Evolutionary conservation across 495 filamentous ascomycete species (phyloP), one percentile per base, ranked within the genome.

Genomic region (Xylaria palmicola): DNA sequence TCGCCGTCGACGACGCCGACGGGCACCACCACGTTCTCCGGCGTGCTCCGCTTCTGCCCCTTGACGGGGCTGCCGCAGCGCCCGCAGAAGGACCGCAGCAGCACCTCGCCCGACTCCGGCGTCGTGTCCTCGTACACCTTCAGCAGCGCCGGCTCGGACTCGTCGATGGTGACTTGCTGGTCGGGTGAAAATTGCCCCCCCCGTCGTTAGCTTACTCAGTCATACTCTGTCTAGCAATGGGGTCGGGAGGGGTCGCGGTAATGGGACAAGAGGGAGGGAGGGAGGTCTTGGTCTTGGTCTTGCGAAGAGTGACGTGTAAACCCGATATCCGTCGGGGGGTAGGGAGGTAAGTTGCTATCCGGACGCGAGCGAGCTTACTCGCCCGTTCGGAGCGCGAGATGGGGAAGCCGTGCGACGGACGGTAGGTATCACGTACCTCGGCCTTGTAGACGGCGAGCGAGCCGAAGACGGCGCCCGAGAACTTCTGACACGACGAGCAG

Each of bases 1-100:
- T 66, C 59, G 37, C 58, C 63, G 48, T 66, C 64, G 19, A 66
- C 49, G 47, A 63, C 63, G 6, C 64, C 64, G 24, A 50, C 24
- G 4, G 64, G 37, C 15, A 66, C 20, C 4, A 56, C 40, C 8
- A 51, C 8, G 24, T 19, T 12, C 0, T 27, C 47, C 6, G 39
- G 53, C 3, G 3, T 17, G 10, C 0, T 48, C 15, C 12, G 17
- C 12, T 9, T 8, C 7, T 20, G 12, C 19, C 10, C 22, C 17
- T 34, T 57, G 3, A 66, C 19, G 12, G 41, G 32, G 15, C 59
- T 59, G 49, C 64, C 64, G 55, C 64, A 66, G 8, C 37, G 49
- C 7, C 59, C 45, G 27, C 64, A 66, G 49, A 66, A 66, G 10
- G 54, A 59, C 54, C 59, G 53, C 7, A 48, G 15, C 3, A 66